Percentiles rank a stretch among this genome's conserved stretches.
Evolutionary conservation across 2,329 filamentous ascomycete genomes (phyloP).

Genomic region (Lanzia echinophila): DNA sequence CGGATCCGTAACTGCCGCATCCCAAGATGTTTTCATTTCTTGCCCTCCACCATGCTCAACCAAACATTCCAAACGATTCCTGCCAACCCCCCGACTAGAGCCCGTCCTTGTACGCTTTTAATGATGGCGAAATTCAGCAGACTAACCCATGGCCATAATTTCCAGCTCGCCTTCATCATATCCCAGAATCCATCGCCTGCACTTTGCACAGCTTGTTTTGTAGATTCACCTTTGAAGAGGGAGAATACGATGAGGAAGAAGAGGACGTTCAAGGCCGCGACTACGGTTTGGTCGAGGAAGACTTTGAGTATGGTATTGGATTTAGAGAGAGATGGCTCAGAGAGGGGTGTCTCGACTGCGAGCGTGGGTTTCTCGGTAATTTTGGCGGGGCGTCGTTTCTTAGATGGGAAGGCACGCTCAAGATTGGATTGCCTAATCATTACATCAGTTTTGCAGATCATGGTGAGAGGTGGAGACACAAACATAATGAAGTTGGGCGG

Average conservation of each 20-base stretch:
- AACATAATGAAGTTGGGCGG: conserved; percentile 82
- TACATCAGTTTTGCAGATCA: neutral
- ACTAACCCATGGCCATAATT: conserved; percentile 66
- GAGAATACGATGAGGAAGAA: conserved; percentile 54
- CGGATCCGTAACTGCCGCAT: no score
- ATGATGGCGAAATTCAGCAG: conserved; percentile 62
- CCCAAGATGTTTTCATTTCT: neutral
- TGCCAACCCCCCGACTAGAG: conserved; percentile 63
- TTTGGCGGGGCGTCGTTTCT: conserved; percentile 20
- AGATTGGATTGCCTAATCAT: conserved; percentile 60
- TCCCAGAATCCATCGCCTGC: conserved; percentile 52
- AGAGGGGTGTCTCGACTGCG: neutral
- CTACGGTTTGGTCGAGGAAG: conserved; percentile 55
- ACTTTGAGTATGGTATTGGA: conserved; percentile 26
- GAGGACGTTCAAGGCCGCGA: conserved; percentile 57
- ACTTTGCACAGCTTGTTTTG: conserved; percentile 37
- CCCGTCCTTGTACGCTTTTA: conserved; percentile 63
- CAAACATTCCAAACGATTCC: conserved; percentile 72
- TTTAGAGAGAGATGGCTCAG: conserved; percentile 35
- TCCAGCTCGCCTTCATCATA: conserved; percentile 62
- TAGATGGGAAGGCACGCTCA: conserved; percentile 66
- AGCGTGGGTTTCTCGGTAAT: neutral
- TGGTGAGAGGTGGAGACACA: conserved; percentile 17
- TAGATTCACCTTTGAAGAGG: conserved; percentile 34
- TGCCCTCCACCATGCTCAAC: conserved; percentile 55